Conservation (phyloP, 352 stramenopile genomes). For the Blastocystis sp. region DNA sequence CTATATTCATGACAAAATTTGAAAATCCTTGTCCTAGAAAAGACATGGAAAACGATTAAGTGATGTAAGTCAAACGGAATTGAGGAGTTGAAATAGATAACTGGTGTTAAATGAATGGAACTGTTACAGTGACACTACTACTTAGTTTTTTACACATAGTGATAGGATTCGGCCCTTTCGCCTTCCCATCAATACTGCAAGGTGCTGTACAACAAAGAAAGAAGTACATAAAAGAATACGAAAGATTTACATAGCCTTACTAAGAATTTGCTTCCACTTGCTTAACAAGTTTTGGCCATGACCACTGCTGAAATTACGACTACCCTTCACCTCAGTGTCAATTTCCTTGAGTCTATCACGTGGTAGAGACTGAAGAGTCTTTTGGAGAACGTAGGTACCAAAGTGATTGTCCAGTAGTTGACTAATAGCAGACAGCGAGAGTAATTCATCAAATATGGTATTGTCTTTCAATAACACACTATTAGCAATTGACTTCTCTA, state of each 20-base stretch:
- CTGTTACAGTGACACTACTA: no score
- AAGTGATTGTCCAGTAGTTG: constrained; percentile 48
- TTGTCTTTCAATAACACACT: not conserved
- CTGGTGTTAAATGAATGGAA: no score
- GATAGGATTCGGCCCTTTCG: no score
- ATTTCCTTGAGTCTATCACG: not conserved
- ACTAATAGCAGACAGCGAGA: not conserved
- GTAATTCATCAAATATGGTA: constrained; percentile 18
- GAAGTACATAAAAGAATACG: constrained; percentile 14
- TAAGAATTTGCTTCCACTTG: constrained; percentile 55
- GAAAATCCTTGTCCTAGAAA: constrained; percentile 4
- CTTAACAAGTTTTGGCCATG: not conserved
- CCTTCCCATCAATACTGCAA: not conserved
- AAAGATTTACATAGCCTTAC: constrained; percentile 38
- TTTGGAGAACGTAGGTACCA: constrained; percentile 38
- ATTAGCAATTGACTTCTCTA: constrained; percentile 39
- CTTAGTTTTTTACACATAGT: no score
- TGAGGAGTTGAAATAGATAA: no score
- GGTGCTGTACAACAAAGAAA: not conserved
- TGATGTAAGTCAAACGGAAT: no score
- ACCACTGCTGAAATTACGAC: not conserved
- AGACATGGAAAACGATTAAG: not conserved
- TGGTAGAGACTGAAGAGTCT: constrained; percentile 12
- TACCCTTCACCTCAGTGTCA: not conserved
- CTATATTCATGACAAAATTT: not conserved